Evolutionary conservation across 106 monocot species (phyloP), one percentile per base, ranked within the genome.

Genomic region (Chionographis japonica): DNA sequence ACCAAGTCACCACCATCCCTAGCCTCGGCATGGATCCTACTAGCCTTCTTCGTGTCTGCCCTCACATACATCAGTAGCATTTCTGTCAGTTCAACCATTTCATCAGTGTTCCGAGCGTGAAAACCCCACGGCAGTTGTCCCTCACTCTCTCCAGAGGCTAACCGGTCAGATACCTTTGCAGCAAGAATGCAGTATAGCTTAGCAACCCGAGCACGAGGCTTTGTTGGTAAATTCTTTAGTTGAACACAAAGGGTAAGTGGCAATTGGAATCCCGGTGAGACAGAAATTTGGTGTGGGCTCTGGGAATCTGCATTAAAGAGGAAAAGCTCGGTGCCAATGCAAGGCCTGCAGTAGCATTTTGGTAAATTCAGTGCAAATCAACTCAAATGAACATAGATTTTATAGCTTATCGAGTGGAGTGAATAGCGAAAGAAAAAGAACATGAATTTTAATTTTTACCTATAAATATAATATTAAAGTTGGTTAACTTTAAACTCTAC

Each of bases 181-280:
- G 79, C 66, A 68, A 89, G 71, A 77, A 89, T 65, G 56, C 85
- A 89, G 59, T 82, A 77, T 17, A 89, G 72, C 59, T 77, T 77
- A 12, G 53, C 10, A 66, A 85, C 66, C 38, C 50, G 63, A n/a
- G 58, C 37, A 68, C 36, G 27, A 37, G 10, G 12, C 3, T 61
- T 62, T 4, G 2, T 13, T 35, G 77, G 66, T 64, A 70, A 52
- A 60, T 81, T 84, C 66, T 62, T 82, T 50, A 85, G 41, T 64
- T 89, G 85, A 61, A 85, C 56, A 68, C 82, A 82, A n/a, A 89
- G 69, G 85, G 85, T 79, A 46, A 89, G 57, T 14, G 82, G 71
- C 66, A 89, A 71, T 20, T 79, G 74, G 58, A 20, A 70, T 10
- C 89, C 89, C 56, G 38, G 18, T 0, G 17, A 56, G 37, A 68